A percentile compares a stretch with the other conserved stretches of the same genome.
Conservation (phyloP, 345 rosid genomes). For the Euphorbia peplus region DNA sequence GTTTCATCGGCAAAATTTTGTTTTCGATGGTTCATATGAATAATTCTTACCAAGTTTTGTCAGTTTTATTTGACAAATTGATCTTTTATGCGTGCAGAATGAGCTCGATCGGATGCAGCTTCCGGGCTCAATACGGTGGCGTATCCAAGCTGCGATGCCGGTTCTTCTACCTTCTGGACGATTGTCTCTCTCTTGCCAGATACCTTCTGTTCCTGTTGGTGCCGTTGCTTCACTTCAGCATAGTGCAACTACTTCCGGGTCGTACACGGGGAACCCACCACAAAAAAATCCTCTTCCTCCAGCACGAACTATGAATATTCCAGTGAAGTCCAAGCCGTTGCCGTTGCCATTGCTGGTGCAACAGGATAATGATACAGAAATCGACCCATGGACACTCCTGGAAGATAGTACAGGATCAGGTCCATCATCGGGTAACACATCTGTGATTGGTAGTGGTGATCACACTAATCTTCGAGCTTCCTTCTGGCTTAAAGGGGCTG, state of each 20-base stretch:
- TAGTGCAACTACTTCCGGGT: conserved; percentile 40
- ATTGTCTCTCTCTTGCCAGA: conserved; percentile 65
- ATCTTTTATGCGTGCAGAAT: conserved; percentile 50
- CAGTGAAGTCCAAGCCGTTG: conserved; percentile 57
- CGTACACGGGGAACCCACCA: conserved; percentile 33
- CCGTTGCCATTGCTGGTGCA: conserved; percentile 35
- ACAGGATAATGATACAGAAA: conserved; percentile 57
- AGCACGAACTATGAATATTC: conserved; percentile 37
- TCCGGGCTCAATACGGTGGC: conserved; percentile 82
- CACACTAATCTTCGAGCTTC: conserved; percentile 75
- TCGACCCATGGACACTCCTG: conserved; percentile 93
- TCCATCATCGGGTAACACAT: conserved; percentile 47
- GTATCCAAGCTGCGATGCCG: conserved; percentile 96
- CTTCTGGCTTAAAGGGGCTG: conserved; percentile 92
- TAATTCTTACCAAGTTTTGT: not conserved
- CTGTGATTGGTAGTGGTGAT: conserved; percentile 59
- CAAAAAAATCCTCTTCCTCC: conserved; percentile 46
- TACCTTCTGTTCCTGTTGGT: conserved; percentile 55
- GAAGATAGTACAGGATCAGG: conserved; percentile 88
- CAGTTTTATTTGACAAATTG: not conserved
- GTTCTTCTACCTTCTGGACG: conserved; percentile 56
- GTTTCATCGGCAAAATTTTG: not conserved
- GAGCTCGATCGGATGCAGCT: conserved; percentile 86
- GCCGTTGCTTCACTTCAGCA: conserved; percentile 67
- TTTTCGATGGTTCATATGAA: not conserved